A percentile compares a stretch with the other conserved stretches of the same genome.
These are phyloP conservation scores for Aspergillus spinulosporus DNA, from an alignment of 2,329 filamentous ascomycete species.

Conservation along the genomic window DNA sequence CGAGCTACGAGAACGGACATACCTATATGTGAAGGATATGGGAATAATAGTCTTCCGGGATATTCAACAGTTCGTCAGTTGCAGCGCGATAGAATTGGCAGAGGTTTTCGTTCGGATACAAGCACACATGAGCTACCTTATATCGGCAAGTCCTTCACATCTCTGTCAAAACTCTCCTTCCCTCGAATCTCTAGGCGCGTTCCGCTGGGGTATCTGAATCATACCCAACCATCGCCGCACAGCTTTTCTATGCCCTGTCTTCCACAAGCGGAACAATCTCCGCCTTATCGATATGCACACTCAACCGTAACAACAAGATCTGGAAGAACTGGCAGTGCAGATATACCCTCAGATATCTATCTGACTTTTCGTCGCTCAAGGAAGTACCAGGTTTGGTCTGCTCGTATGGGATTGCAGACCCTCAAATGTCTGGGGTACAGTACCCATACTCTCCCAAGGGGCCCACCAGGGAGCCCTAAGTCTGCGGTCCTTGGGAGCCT, in stretches of 20 bases:
- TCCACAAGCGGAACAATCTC: background rate
- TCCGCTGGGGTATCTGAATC: background rate
- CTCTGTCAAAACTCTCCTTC: background rate
- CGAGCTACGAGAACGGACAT: background rate
- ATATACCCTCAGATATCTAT: background rate
- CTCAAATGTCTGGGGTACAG: conserved; percentile 17
- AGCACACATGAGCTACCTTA: background rate
- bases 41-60: background rate
- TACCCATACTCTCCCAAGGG: conserved; percentile 27
- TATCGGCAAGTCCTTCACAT: background rate
- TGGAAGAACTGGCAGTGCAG: background rate
- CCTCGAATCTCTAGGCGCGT: background rate
- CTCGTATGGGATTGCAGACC: conserved; percentile 38
- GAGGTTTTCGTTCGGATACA: background rate
- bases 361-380: conserved; percentile 15
- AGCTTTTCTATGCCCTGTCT: conserved; percentile 25
- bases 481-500: conserved; percentile 29
- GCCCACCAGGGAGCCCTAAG: conserved; percentile 38
- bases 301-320: background rate
- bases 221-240: background rate
- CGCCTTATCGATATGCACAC: background rate
- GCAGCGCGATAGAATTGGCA: background rate
- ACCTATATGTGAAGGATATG: background rate
- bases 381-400: conserved; percentile 40
- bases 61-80: background rate